Evolutionary conservation across 441 rosid genomes (phyloP), one percentile per base, ranked within the genome.

Genomic region (Gossypium schwendimanii): DNA sequence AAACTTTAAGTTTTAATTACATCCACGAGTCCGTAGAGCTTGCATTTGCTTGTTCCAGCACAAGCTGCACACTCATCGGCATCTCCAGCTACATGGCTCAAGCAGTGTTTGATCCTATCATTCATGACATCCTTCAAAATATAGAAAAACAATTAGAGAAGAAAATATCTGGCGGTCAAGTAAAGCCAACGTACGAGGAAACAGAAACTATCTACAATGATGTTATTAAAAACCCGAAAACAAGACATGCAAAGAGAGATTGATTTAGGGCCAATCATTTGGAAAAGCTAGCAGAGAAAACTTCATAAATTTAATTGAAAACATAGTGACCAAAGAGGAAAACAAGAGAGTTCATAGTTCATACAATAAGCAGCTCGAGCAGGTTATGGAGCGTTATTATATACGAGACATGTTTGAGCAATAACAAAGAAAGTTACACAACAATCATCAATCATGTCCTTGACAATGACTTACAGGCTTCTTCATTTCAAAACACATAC

Each of bases 41-140:
- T 90, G 90, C 98, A 94, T 75, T 86, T 94, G 73, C 82, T 75
- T 76, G 98, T 92, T 72, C 97, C 97, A 44, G 82, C 86, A 81
- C 98, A 94, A 61, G 76, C 97, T 55, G 58, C 68, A 81, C 97
- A 91, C 75, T 89, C 97, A 54, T 84, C 92, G 44, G 83, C 89
- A 70, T 85, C 91, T 75, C 97, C 97, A 8, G 80, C 91, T 52
- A 63, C 88, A 78, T 84, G 97, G 79, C 87, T 83, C 75, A 92
- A 78, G 71, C 97, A 94, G 73, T 84, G 85, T 73, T 83, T 83
- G 70, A 94, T 89, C 82, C 97, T 86, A 79, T 92, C 66, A 33
- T 62, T 62, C 47, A 62, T 18, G 3, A 62, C 91, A 23, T 91
- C 93, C 97, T 89, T 85, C 81, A 78, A 39, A 1, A 66, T 5